Base-by-base conservation (phyloP, 345 rosid species). In the Melaleuca quinquenervia region DNA sequence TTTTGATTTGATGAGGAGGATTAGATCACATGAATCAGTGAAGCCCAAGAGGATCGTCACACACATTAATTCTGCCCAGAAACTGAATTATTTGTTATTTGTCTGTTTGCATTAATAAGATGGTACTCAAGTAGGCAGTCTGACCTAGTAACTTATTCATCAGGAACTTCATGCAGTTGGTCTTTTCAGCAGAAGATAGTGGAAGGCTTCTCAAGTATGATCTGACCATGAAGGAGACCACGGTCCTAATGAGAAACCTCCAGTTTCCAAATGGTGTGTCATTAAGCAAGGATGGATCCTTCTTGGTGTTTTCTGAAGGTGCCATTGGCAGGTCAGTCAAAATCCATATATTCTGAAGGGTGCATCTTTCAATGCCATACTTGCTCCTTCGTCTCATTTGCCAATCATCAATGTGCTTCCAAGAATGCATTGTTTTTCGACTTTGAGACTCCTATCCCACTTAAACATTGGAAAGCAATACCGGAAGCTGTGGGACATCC, bases 251-350 rank as follows among this genome's bases (percentile, higher is more conserved):
- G 86, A 89, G 92, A 62, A 90, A 95, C 90, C 58, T 96, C 86
- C 97, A 90, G 88, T 96, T 97, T 87, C 98, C 99, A 1, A 97
- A 97, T 83, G 98, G 99, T 32, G 84, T 96, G 22, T 88, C 99
- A 84, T 83, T 97, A 83, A 94, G 98, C 93, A 97, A 94, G 90
- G 98, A 97, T 55, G 94, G 95, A 83, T 92, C 96, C 85, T 97
- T 92, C 90, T 92, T 97, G 58, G 88, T 96, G 13, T 94, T 93
- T 84, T 91, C 93, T 85, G 98, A 96, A 89, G 91, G 93, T 45
- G 82, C 91, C 82, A 6, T 87, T 44, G 99, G 98, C 91, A 94
- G 94, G 98, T 95, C 70, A 91, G 90, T 74, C 83, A 15, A 16
- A 44, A 26, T 9, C 20, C 62, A 29, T 84, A 14, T 55, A 26